phyloP scores from a whole-genome alignment of 176 grass and related monocot species.

The Triticum urartu region DNA sequence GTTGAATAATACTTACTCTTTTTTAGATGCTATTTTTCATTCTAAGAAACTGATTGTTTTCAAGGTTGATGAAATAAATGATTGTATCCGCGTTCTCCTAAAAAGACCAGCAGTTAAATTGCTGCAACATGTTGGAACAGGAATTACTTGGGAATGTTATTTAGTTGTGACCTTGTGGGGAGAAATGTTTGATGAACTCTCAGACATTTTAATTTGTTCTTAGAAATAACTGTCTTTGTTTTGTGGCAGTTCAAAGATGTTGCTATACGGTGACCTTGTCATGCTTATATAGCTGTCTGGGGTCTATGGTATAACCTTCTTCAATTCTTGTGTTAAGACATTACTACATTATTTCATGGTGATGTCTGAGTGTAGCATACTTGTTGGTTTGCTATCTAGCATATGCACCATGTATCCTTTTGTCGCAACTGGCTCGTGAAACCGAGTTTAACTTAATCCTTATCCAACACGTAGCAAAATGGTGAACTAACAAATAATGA shows the following conservation, averaged over 20 bases:
- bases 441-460: neutral
- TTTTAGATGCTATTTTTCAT: constrained; percentile 14
- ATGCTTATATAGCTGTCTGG: constrained; percentile 15
- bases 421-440: neutral
- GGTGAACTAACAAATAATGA: constrained; percentile 16
- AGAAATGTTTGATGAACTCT: constrained; percentile 1
- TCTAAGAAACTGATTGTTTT: constrained; percentile 47
- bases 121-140: constrained; percentile 38
- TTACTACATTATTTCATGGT: neutral
- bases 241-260: neutral
- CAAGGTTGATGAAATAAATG: constrained; percentile 42
- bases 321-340: neutral
- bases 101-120: constrained; percentile 34
- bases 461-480: neutral
- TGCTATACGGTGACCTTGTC: neutral
- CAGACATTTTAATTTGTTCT: neutral
- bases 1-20: neutral
- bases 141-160: constrained; percentile 48
- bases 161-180: constrained; percentile 31
- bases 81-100: neutral
- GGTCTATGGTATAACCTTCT: neutral
- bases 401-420: neutral
- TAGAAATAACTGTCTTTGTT: neutral
- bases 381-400: neutral
- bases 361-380: neutral